These are phyloP conservation scores for Kalaharituber pfeilii DNA, from an alignment of 2,329 filamentous ascomycete species.

Conservation along the genomic window DNA sequence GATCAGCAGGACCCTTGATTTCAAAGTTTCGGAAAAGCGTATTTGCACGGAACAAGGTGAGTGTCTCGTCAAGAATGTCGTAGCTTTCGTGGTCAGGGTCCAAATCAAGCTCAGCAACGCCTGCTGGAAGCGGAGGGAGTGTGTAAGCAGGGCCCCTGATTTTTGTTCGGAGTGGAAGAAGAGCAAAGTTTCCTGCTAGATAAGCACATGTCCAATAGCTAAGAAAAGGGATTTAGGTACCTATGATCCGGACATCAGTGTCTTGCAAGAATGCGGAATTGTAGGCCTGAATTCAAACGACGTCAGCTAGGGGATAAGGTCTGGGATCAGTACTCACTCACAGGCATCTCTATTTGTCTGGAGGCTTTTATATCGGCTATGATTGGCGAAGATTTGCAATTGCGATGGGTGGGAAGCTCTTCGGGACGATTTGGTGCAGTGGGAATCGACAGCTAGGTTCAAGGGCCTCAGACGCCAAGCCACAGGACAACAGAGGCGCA, in stretches of 20 bases:
- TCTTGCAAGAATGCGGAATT: conserved; percentile 23
- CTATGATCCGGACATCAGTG: conserved; percentile 23
- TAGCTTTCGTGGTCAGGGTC: conserved; percentile 85
- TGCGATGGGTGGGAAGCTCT: too few relatives aligned
- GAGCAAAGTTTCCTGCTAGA: conserved; percentile 67
- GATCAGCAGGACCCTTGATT: conserved; percentile 88
- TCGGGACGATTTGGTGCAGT: too few relatives aligned
- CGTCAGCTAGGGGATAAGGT: neutral
- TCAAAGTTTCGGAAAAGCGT: conserved; percentile 99
- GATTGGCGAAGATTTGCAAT: too few relatives aligned
- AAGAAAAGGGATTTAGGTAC: conserved; percentile 12
- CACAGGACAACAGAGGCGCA: too few relatives aligned
- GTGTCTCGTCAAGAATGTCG: conserved; percentile 87
- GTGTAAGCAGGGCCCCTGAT: conserved; percentile 89
- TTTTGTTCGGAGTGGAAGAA: conserved; percentile 84
- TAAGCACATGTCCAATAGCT: neutral
- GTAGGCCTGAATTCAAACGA: conserved; percentile 16
- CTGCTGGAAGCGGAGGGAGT: conserved; percentile 46
- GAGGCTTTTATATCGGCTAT: too few relatives aligned
- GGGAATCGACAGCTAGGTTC: too few relatives aligned
- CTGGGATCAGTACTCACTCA: too few relatives aligned
- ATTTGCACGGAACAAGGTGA: conserved; percentile 88
- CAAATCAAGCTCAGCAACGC: conserved; percentile 36
- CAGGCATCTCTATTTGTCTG: too few relatives aligned
- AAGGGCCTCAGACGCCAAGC: too few relatives aligned